Evolutionary conservation across 2,329 filamentous ascomycete genomes (phyloP), one percentile per base, ranked within the genome.

Genomic region (Fusarium miscanthi): DNA sequence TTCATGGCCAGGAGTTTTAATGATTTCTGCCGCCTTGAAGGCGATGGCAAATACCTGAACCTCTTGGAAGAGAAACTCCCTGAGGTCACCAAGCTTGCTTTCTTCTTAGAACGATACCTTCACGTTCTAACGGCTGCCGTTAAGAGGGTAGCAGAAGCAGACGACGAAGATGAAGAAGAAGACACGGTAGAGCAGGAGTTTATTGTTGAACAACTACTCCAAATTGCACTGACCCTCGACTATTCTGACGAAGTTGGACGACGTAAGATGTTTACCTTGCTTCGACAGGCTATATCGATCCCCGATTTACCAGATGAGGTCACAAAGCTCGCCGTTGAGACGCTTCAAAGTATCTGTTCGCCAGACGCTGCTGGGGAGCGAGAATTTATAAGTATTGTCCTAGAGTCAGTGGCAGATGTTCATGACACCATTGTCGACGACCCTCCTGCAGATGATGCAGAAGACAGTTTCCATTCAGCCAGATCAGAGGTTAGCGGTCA

Each of bases 231-330:
- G 66, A 97, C 94, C 3, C 88, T 98, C 56, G 96, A 99, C 82
- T 99, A 98, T 82, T 95, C 94, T n/a, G 96, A 99, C 79, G 96
- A 98, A 81, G 93, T 97, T 70, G 96, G 96, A 54, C 90, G 96
- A 73, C 89, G 95, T 65, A 97, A 97, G 84, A 98, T 99, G 94
- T 98, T 97, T 80, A 91, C 93, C 23, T 87, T 98, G 38, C 88
- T 98, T 66, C 90, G 96, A 61, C 94, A 97, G 80, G 92, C 92
- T 4, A 85, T 99, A 21, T 94, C 94, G 1, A 91, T 95, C 58
- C 90, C 95, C 7, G 93, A 97, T 75, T 87, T 99, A 5, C 95
- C 96, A 1, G 95, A 99, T 76, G 94, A 97, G 79, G 92, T 94
- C 49, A 98, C 96, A 3, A 95, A 95, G 79, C 91, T 99, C 57